Base-by-base conservation (phyloP, 331 rosid species). In the Dryas integrifolia region DNA sequence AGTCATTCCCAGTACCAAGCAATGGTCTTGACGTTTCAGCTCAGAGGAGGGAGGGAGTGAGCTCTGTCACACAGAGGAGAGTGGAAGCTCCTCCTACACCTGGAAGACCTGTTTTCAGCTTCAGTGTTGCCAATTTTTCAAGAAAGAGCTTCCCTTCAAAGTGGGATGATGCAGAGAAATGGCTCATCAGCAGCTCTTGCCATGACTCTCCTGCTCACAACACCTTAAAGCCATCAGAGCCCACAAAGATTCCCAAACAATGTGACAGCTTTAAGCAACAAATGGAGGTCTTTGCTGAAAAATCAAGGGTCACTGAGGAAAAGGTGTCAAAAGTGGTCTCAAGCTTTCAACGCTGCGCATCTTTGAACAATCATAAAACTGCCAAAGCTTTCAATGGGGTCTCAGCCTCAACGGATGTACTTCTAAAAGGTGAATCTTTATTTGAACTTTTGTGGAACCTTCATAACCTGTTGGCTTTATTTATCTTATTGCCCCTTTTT, bases 161-260 rank as follows among this genome's bases (percentile, higher is more conserved):
- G 61, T 95, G 99, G 99, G 99, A 92, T 72, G 97, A 95, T 80
- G 99, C 99, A 15, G 98, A 95, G 80, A 95, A 95, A 69, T 95
- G 99, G 99, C 94, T 95, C 43, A 86, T 92, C 21, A 87, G 87
- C 69, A 85, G 77, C 51, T 85, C 97, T 67, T 89, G 92, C 82
- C 88, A 90, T 83, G 98, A 85, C 52, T 90, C 98, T 45, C 91
- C 98, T 16, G 90, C 91, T 72, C 99, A 87, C 77, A 1, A 85
- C 78, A 4, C 66, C 56, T 40, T 68, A 45, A 85, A 88, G 79
- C 80, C 81, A 12, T 77, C 85, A 9, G 86, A 84, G 14, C 72
- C 91, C 13, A 77, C 86, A 18, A 92, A 78, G 74, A 72, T 64
- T 45, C 63, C 49, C 45, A 86, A 72, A 62, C 91, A 80, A 77